phyloP scores from a whole-genome alignment of 768 basidiomycete species.

The Auricularia auricula-judae region DNA sequence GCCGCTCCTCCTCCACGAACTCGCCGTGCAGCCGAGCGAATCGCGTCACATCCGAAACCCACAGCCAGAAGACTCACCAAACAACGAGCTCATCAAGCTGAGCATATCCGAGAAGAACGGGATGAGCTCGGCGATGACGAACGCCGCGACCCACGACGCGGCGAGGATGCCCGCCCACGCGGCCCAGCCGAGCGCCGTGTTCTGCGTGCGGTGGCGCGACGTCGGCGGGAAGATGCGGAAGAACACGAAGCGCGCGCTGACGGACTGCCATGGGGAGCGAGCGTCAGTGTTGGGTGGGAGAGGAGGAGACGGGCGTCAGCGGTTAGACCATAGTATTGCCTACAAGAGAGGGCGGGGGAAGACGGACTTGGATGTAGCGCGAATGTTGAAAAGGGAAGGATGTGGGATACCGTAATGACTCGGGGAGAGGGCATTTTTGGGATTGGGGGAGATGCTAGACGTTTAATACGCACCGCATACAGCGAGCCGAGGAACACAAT shows the following conservation, averaged over 20 bases:
- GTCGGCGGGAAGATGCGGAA: slow-evolving; percentile 26
- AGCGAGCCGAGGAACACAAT: slow-evolving; percentile 34
- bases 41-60: too few species aligned
- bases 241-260: slow-evolving; percentile 34
- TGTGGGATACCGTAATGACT: too few species aligned
- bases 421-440: too few species aligned
- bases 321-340: too few species aligned
- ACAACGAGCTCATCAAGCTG: slow-evolving; percentile 31
- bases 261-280: slow-evolving; percentile 17
- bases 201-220: slow-evolving; percentile 4
- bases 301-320: background rate
- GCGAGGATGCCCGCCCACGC: slow-evolving; percentile 23
- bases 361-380: too few species aligned
- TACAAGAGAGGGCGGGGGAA: too few species aligned
- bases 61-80: slow-evolving; percentile 18
- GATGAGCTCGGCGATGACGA: slow-evolving; percentile 25
- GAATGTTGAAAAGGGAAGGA: too few species aligned
- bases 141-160: slow-evolving; percentile 23
- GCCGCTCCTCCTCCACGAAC: too few species aligned
- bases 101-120: slow-evolving; percentile 31
- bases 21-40: too few species aligned
- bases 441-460: background rate
- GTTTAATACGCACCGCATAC: slow-evolving; percentile 24
- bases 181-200: slow-evolving; percentile 22
- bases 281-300: too few species aligned